Evolutionary conservation across 2,329 filamentous ascomycete genomes (phyloP), one percentile per base, ranked within the genome.

Genomic region (Microdochium nivale): DNA sequence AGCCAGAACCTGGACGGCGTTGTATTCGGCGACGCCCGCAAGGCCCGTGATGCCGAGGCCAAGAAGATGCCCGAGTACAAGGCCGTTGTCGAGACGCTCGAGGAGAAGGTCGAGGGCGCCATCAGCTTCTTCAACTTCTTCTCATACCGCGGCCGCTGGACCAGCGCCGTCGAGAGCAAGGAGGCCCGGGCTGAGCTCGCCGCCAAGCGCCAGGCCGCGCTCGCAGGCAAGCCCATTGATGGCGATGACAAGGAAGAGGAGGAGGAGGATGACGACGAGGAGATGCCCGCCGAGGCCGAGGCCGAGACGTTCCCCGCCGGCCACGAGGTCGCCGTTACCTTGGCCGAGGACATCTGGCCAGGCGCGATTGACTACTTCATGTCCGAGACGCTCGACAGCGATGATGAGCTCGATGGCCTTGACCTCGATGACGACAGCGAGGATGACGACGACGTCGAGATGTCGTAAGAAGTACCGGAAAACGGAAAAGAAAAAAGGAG

Each of bases 41-140:
- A 57, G 53, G 56, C 56, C 33, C 59, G 61, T 35, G 61, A 63
- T 48, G 56, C 56, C 46, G 59, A 58, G 46, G 59, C 60, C 51
- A 59, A 58, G 55, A 43, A 60, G 51, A 50, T 62, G 43, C 56
- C 60, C 49, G 54, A 62, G 54, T 63, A 62, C 56, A 53, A 62
- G 56, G 49, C 40, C 2, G 55, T 63, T 2, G 58, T 53, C 51
- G 52, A 58, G 50, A 53, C 56, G 52, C 54, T 62, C 25, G 53
- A 58, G 46, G 53, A 53, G 51, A 59, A 59, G 51, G 54, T 53
- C 49, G 52, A 53, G 32, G 59, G 60, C 57, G 74, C 75, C 10
- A 60, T 76, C 35, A 83, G 78, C 66, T 88, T 88, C 73, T 88
- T 88, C 65, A 79, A 80, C 49, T 86, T 83, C 75, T 89, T 89